A percentile compares a stretch with the other conserved stretches of the same genome.
phyloP scores from a whole-genome alignment of 805 yeast genomes.

The Spathaspora sp. region DNA sequence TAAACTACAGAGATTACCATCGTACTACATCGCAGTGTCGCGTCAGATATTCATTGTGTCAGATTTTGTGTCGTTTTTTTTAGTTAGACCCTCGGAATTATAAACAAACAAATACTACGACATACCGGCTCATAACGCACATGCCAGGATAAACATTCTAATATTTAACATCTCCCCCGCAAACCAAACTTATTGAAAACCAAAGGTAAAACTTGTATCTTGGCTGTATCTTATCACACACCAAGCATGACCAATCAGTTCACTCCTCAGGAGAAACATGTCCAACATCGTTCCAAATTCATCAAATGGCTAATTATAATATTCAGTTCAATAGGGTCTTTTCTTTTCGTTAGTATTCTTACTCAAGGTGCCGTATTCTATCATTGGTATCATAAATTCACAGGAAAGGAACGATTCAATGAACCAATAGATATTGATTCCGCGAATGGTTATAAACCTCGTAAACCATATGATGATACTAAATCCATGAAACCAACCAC shows the following conservation, averaged over 20 bases:
- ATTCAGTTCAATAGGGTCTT: conserved; percentile 25
- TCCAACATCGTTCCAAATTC: conserved; percentile 17
- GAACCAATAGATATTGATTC: conserved; percentile 18
- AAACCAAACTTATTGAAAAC: not conserved
- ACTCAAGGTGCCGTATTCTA: conserved; percentile 24
- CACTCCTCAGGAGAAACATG: conserved; percentile 19
- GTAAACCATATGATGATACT: conserved; percentile 33
- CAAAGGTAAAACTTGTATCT: too few species aligned
- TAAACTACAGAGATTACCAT: too few species aligned
- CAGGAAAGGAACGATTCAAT: conserved; percentile 26
- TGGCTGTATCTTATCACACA: not conserved
- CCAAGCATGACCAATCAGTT: conserved; percentile 16
- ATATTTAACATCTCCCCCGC: not conserved
- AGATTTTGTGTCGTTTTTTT: not conserved
- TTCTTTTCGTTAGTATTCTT: conserved; percentile 23
- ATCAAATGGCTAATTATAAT: conserved; percentile 17
- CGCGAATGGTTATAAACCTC: conserved; percentile 23
- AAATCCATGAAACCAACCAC: conserved; percentile 27
- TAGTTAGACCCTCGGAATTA: not conserved
- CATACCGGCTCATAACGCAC: not conserved
- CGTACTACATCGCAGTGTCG: not conserved
- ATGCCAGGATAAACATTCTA: not conserved
- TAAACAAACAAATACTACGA: not conserved
- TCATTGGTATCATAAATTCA: conserved; percentile 24
- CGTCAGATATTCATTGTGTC: not conserved